Evolutionary conservation across 2,329 filamentous ascomycete genomes (phyloP).

Genomic region (Pseudogymnoascus sp.): DNA sequence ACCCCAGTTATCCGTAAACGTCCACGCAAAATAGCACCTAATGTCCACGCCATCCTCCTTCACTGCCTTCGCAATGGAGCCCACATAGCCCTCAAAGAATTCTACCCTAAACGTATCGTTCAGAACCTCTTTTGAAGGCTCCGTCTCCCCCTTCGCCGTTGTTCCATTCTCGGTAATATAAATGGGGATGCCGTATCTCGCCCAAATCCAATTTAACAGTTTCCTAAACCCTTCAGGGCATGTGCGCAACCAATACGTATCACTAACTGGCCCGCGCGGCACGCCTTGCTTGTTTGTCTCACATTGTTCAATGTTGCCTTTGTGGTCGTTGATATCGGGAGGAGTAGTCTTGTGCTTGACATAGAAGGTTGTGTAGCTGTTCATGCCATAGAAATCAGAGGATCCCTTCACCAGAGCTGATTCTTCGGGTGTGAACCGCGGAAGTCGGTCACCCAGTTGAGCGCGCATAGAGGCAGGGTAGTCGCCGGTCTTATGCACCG

Average conservation of each 20-base stretch:
- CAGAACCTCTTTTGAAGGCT: conserved; percentile 59
- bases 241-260: conserved; percentile 75
- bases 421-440: conserved; percentile 66
- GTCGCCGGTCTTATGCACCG: conserved; percentile 66
- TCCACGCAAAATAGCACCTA: conserved; percentile 77
- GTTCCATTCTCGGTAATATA: conserved; percentile 89
- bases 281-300: conserved; percentile 64
- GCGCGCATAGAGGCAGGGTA: conserved; percentile 78
- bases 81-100: conserved; percentile 72
- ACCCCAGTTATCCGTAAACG: conserved; percentile 57
- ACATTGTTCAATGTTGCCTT: conserved; percentile 66
- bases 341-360: conserved; percentile 61
- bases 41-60: conserved; percentile 67
- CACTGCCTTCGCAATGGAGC: conserved; percentile 65
- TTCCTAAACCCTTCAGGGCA: conserved; percentile 69
- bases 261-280: conserved; percentile 71
- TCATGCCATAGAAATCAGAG: conserved; percentile 93
- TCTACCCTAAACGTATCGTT: conserved; percentile 73
- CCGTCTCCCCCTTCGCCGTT: conserved; percentile 73
- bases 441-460: conserved; percentile 71
- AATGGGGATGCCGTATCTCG: conserved; percentile 67
- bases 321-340: conserved; percentile 56
- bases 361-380: conserved; percentile 86
- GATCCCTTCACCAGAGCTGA: conserved; percentile 65
- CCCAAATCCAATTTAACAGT: conserved; percentile 67